These are phyloP conservation scores for Myxozyma monticola DNA, from an alignment of 805 yeast species.

Conservation along the genomic window DNA sequence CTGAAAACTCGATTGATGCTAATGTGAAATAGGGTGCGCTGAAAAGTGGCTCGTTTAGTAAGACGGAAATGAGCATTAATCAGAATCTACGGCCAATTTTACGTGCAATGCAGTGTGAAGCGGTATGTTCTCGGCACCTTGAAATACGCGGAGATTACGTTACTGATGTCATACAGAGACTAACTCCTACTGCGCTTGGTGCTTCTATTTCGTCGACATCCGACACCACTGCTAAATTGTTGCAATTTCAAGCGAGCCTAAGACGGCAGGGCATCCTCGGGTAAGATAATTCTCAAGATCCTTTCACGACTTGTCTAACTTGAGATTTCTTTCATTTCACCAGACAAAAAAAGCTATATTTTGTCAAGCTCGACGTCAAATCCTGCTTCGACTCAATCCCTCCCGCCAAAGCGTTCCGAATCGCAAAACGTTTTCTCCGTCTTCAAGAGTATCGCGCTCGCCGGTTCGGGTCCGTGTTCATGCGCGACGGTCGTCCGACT, in stretches of 20 bases:
- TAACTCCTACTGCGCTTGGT: neutral
- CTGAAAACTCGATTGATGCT: too few relatives aligned
- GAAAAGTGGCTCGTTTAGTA: constrained; percentile 9
- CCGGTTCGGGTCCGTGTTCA: constrained; percentile 1
- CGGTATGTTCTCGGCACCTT: too few relatives aligned
- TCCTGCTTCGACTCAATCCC: constrained; percentile 73
- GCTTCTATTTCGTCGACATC: constrained; percentile 17
- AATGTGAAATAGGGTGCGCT: constrained; percentile 12
- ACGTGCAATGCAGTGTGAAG: constrained; percentile 18
- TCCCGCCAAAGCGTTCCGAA: constrained; percentile 13
- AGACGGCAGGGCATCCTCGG: neutral
- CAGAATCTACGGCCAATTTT: constrained; percentile 27
- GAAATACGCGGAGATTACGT: too few relatives aligned
- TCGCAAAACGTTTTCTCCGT: constrained; percentile 21
- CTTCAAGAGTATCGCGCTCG: constrained; percentile 19
- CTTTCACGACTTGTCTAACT: too few relatives aligned
- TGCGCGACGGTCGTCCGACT: constrained; percentile 7
- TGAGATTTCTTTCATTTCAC: too few relatives aligned
- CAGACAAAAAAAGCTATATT: constrained; percentile 41
- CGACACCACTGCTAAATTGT: neutral
- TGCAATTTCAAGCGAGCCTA: neutral
- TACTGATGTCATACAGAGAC: too few relatives aligned
- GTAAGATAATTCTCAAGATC: too few relatives aligned
- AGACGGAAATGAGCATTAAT: constrained; percentile 29
- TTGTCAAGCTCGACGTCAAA: constrained; percentile 71